These are phyloP conservation scores for Schizosaccharomyces japonicus DNA, from an alignment of 805 yeast genomes.

Conservation along the genomic window DNA sequence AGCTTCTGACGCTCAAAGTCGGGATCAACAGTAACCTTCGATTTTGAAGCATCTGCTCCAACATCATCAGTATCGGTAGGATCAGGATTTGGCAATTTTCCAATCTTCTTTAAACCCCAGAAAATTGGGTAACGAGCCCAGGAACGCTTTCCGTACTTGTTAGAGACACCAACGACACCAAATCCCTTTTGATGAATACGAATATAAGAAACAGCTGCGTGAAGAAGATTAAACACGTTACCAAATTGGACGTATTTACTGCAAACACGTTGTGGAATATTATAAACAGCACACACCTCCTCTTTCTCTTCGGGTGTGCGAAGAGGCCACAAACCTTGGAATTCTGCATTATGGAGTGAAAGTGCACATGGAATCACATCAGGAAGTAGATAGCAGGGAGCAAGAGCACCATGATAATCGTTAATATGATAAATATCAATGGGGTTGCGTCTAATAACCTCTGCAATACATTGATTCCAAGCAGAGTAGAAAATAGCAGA, in stretches of 20 bases:
- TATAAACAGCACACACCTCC: constrained; percentile 3
- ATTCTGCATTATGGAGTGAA: constrained; percentile 4
- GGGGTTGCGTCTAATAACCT: neutral
- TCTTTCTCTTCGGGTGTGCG: neutral
- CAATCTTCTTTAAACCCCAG: constrained; percentile 2
- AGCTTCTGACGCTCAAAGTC: neutral
- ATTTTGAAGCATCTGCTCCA: neutral
- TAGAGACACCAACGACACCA: constrained; percentile 5
- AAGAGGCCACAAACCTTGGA: constrained; percentile 4
- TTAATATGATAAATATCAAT: constrained; percentile 4
- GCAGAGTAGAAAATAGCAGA: constrained; percentile 5
- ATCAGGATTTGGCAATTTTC: constrained; percentile 4
- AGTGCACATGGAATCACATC: constrained; percentile 1
- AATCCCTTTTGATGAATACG: constrained; percentile 4
- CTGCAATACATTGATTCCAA: constrained; percentile 5
- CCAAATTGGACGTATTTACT: constrained; percentile 3
- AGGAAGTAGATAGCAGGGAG: constrained; percentile 2
- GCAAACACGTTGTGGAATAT: neutral
- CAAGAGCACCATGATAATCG: constrained; percentile 3
- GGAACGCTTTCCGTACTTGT: constrained; percentile 4
- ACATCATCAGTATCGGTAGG: constrained; percentile 1
- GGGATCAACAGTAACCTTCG: neutral
- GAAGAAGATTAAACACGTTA: constrained; percentile 2
- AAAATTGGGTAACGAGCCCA: constrained; percentile 3
- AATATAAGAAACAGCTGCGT: constrained; percentile 2